Evolutionary conservation across 768 basidiomycete genomes (phyloP), one percentile per base, ranked within the genome.

Genomic region (Termitomyces sp.): DNA sequence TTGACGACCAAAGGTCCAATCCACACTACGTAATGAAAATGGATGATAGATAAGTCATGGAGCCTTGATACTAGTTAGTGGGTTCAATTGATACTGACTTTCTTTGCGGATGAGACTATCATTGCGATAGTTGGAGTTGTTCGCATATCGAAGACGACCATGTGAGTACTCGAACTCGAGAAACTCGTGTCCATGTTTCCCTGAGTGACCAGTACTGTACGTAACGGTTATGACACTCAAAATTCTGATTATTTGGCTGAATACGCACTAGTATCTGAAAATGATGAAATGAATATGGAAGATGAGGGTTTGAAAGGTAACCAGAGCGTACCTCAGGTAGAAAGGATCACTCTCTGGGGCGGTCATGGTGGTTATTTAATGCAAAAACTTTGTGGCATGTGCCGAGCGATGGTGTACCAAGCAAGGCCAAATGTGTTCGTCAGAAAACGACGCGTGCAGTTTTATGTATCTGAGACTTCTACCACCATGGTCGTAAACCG

Each of bases 71-170:
- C n/a, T n/a, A n/a, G n/a, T 23, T 12, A 23, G 36, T 20, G 7
- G 10, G n/a, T 3, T n/a, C 20, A 16, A 53, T 46, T 27, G 2
- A 54, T 13, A 82, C 93, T 64, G 63, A 97, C 95, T 97, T 74
- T 99, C 96, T 90, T 98, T 98, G 57, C 95, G 84, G 69, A 98
- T 98, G 44, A 99, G 76, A 70, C 88, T 90, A 74, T 99, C 96
- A 64, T 98, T 98, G 29, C 97, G 78, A 74, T 99, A 98, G 74
- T 99, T 98, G 7, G 95, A 98, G 79, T 98, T 98, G 78, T 98
- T 96, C 58, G 96, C 96, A 69, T 98, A 99, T 61, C 97, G 84
- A 51, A 98, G 81, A 62, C 95, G 88, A 40, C 96, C 96, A 76
- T 95, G 91, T 12, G 92, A 89, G 75, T 97, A 97, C 71, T 98